phyloP scores from a whole-genome alignment of 441 rosid genomes.

The Rhodomyrtus psidioides region DNA sequence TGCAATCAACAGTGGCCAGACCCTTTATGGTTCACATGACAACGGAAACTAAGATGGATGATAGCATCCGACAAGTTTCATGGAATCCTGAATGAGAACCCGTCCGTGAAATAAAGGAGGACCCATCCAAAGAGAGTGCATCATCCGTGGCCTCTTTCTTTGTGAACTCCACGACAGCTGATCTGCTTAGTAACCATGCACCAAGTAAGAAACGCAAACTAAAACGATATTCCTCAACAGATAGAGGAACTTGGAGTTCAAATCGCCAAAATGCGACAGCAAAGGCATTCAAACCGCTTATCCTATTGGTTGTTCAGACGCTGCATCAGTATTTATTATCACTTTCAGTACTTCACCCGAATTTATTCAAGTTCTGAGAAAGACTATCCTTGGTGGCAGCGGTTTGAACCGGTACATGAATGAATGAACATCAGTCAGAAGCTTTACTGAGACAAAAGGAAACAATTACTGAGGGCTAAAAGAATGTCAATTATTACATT shows the following conservation, averaged over 20 bases:
- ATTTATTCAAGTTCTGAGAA: constrained; percentile 84
- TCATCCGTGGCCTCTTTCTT: constrained; percentile 82
- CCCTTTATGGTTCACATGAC: not conserved
- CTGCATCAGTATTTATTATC: constrained; percentile 72
- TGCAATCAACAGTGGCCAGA: not conserved
- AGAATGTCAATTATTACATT: constrained; percentile 43
- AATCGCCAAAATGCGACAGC: constrained; percentile 3
- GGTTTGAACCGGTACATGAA: constrained; percentile 69
- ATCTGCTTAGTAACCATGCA: not conserved
- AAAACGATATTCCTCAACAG: not conserved
- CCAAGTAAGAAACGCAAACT: not conserved
- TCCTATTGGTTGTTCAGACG: constrained; percentile 93
- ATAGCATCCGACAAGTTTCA: not conserved
- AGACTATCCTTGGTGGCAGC: constrained; percentile 93
- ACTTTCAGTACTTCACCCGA: constrained; percentile 89
- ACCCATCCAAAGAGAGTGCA: constrained; percentile 77
- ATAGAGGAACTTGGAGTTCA: not conserved
- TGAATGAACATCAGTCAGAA: not conserved
- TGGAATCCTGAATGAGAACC: constrained; percentile 29
- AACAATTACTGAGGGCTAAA: not conserved
- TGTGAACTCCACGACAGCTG: constrained; percentile 49
- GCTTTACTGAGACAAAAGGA: constrained; percentile 9
- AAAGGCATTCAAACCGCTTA: constrained; percentile 12
- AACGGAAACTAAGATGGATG: not conserved
- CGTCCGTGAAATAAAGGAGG: constrained; percentile 91